Conservation (phyloP, 441 rosid genomes). For the Croton setiger region DNA sequence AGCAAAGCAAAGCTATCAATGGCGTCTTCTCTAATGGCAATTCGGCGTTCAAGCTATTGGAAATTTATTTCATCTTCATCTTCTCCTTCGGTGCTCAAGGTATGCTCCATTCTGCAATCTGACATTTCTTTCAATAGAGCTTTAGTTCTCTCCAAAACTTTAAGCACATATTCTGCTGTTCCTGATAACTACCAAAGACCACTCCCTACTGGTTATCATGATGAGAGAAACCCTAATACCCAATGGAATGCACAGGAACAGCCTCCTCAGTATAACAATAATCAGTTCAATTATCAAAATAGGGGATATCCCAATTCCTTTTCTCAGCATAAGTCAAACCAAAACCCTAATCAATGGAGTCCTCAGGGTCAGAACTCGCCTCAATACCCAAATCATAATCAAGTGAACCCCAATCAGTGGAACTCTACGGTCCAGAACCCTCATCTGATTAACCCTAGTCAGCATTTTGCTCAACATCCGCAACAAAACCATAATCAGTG, state of each 20-base stretch:
- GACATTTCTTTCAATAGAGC: conserved; percentile 11
- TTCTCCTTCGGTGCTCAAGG: conserved; percentile 26
- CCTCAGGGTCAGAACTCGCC: background rate
- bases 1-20: conserved; percentile 14
- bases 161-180: conserved; percentile 42
- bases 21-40: conserved; percentile 45
- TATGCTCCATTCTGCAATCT: conserved; percentile 31
- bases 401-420: conserved; percentile 10
- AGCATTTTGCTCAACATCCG: conserved; percentile 2
- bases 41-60: conserved; percentile 34
- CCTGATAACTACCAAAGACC: conserved; percentile 31
- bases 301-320: conserved; percentile 26
- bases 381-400: background rate
- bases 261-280: conserved; percentile 6
- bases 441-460: conserved; percentile 17
- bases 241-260: conserved; percentile 34
- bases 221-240: conserved; percentile 21
- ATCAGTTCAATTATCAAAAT: conserved; percentile 24
- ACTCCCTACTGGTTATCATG: conserved; percentile 21
- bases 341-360: background rate
- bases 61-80: conserved; percentile 12
- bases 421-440: too few species aligned
- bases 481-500: too few species aligned
- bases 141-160: conserved; percentile 20
- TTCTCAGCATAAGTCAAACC: conserved; percentile 24